Conservation (phyloP, 1,139 yeast genomes). For the Kodamaea sp. region DNA sequence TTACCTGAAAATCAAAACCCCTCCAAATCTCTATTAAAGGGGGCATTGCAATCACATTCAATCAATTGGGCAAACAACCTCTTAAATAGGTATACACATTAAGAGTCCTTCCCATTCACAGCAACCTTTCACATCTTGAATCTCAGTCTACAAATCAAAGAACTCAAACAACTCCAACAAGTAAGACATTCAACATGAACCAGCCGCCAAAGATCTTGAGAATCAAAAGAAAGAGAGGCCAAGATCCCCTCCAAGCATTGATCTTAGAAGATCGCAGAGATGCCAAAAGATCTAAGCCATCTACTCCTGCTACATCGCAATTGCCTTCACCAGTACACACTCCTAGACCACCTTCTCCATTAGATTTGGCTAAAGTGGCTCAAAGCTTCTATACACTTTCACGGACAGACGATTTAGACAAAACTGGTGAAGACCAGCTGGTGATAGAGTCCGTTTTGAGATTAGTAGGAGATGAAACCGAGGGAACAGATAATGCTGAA, state of each 20-base stretch:
- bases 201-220: conserved; percentile 64
- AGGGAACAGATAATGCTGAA: not conserved
- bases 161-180: too few relatives aligned
- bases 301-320: conserved; percentile 32
- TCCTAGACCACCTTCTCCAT: conserved; percentile 16
- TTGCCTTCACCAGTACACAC: conserved; percentile 18
- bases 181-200: too few relatives aligned
- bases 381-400: conserved; percentile 50
- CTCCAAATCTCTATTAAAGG: too few relatives aligned
- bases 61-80: too few relatives aligned
- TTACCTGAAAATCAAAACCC: too few relatives aligned
- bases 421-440: conserved; percentile 18
- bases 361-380: conserved; percentile 8
- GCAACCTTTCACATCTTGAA: too few relatives aligned
- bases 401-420: conserved; percentile 54
- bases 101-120: too few relatives aligned
- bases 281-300: conserved; percentile 48
- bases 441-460: conserved; percentile 23
- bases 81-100: too few relatives aligned
- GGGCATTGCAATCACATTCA: too few relatives aligned
- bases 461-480: conserved; percentile 3
- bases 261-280: conserved; percentile 40
- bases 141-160: too few relatives aligned
- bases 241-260: conserved; percentile 85
- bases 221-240: conserved; percentile 81